These are phyloP conservation scores for Mycocentrospora acerina DNA, from an alignment of 2,329 filamentous ascomycete genomes.

Conservation along the genomic window DNA sequence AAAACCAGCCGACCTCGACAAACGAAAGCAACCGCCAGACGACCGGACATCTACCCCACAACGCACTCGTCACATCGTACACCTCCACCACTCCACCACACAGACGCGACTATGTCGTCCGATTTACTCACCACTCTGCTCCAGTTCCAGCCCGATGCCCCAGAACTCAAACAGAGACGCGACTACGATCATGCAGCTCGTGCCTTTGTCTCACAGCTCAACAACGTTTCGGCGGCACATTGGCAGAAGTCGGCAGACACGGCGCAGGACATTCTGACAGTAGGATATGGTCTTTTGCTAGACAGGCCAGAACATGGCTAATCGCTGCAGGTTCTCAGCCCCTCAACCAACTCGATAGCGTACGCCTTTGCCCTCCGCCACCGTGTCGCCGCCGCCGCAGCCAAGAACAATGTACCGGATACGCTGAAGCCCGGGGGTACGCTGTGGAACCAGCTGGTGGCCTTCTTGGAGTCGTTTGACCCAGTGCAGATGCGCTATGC, in stretches of 20 bases:
- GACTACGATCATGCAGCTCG: constrained; percentile 44
- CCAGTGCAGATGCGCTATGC: constrained; percentile 57
- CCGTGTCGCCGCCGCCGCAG: constrained; percentile 45
- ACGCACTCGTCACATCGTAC: constrained; percentile 12
- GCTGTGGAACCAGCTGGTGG: constrained; percentile 53
- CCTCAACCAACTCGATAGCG: constrained; percentile 59
- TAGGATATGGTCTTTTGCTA: constrained; percentile 9
- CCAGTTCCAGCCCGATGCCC: constrained; percentile 39
- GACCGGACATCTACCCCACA: constrained; percentile 16
- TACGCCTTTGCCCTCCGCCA: constrained; percentile 59
- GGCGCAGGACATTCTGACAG: constrained; percentile 44
- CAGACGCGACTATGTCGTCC: constrained; percentile 25
- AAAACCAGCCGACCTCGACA: neutral
- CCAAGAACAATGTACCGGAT: constrained; percentile 42
- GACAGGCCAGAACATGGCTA: constrained; percentile 3
- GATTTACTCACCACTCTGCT: constrained; percentile 31
- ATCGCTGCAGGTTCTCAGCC: constrained; percentile 51
- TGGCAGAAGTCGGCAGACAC: constrained; percentile 42
- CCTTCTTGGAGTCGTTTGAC: constrained; percentile 54
- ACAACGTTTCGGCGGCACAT: constrained; percentile 31
- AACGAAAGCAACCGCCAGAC: constrained; percentile 2
- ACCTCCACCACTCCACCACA: constrained; percentile 5
- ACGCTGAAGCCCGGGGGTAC: constrained; percentile 46
- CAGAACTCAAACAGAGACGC: constrained; percentile 34
- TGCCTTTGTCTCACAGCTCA: constrained; percentile 37